Evolutionary conservation across 1,284 basidiomycete genomes (phyloP).

Genomic region (Melampsora larici-populina): DNA sequence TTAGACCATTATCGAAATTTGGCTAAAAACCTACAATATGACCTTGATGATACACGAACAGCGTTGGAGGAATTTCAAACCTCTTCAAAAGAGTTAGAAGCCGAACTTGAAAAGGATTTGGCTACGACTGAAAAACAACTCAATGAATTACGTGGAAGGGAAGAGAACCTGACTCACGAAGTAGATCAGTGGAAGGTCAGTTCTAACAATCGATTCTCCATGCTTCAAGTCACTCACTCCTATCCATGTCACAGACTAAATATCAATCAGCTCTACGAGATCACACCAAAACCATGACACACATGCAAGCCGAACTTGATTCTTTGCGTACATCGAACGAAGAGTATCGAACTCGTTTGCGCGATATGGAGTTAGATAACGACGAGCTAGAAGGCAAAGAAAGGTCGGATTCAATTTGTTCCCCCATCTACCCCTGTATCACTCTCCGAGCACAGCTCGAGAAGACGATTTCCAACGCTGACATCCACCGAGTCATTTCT

Average conservation of each 20-base stretch:
- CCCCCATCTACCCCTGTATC: conserved; percentile 30
- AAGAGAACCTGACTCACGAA: conserved; percentile 70
- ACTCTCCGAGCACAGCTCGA: neutral
- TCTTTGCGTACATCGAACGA: conserved; percentile 48
- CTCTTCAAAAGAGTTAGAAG: conserved; percentile 86
- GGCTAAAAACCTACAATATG: conserved; percentile 32
- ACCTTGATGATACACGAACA: conserved; percentile 36
- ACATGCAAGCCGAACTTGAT: conserved; percentile 83
- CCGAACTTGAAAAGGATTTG: conserved; percentile 83
- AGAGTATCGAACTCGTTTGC: conserved; percentile 50
- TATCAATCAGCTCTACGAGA: conserved; percentile 83
- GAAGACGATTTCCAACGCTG: too few species aligned
- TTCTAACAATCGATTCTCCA: conserved; percentile 10
- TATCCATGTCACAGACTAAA: conserved; percentile 62
- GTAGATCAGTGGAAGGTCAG: conserved; percentile 87
- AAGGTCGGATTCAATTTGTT: conserved; percentile 55
- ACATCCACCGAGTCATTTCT: neutral
- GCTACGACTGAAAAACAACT: conserved; percentile 80
- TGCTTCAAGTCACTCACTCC: conserved; percentile 36
- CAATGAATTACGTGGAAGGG: conserved; percentile 72
- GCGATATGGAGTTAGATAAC: conserved; percentile 91
- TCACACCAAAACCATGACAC: conserved; percentile 79
- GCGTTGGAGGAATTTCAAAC: conserved; percentile 74
- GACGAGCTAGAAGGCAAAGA: conserved; percentile 90
- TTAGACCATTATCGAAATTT: conserved; percentile 30